Evolutionary conservation across 2,329 filamentous ascomycete genomes (phyloP), one percentile per base, ranked within the genome.

Genomic region (Berkeleyomyces basicola): DNA sequence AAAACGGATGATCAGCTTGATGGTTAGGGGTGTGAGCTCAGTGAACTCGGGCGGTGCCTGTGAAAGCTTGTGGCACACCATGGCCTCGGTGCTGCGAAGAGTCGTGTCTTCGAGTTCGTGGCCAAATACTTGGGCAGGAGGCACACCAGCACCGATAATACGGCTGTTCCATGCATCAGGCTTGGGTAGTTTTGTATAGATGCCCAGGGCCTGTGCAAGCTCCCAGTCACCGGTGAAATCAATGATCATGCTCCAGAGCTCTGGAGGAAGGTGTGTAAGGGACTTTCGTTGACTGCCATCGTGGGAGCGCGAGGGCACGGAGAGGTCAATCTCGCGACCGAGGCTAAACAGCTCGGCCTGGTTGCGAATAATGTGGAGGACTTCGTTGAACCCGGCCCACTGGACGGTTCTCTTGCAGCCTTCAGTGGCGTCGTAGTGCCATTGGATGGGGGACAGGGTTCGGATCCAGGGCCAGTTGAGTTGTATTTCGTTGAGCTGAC

Each of bases 1-100:
- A 71, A 96, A 96, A 67, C 93, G 90, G 76, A 96, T 90, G 68
- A 96, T 90, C 47, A 96, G 81, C 69, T 91, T 90, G 66, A 93
- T 87, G 44, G 88, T 88, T 1, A 95, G 78, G 2, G 86, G 86
- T 0, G 90, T 93, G 10, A 96, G 78, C 66, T 86, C 78, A 66
- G 77, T 76, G 67, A 89, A 86, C 36, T 82, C 82, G 42, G 86
- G 83, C 0, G 87, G 85, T 16, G 88, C 86, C 44, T 82, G 74
- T 5, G 86, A 82, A 47, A 96, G 80, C 68, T 88, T 85, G 61
- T 83, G 81, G 70, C 88, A 89, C 66, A 95, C 85, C 42, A 85
- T 82, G 0, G 79, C 73, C 4, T 88, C 81, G 43, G 84, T 82
- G 61, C 85, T 83, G 0, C 86, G 86, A 36, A 97, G 80, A 33